Percentiles rank a stretch among this genome's conserved stretches.
Conservation (phyloP, 257 asterid species). For the Rauvolfia tetraphylla region DNA sequence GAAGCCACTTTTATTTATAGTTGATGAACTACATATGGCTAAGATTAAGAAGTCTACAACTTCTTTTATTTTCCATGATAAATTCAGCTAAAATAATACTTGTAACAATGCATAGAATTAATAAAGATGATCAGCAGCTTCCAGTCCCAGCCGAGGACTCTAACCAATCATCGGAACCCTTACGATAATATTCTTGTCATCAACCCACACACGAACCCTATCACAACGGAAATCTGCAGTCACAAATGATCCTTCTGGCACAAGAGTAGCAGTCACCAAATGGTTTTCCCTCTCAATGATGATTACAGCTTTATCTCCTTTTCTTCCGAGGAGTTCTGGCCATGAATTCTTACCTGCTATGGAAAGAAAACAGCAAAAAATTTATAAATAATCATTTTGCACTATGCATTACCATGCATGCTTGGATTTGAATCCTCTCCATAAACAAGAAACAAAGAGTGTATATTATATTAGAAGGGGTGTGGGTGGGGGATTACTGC, state of each 20-base stretch:
- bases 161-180: conserved; percentile 22
- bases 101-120: background rate
- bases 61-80: background rate
- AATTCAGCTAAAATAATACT: background rate
- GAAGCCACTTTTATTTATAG: too few species aligned
- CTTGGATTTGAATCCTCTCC: background rate
- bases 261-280: conserved; percentile 16
- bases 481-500: too few species aligned
- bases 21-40: too few species aligned
- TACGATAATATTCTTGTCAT: conserved; percentile 10
- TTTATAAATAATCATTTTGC: too few species aligned
- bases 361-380: background rate
- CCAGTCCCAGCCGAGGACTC: background rate
- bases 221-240: conserved; percentile 16
- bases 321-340: conserved; percentile 31
- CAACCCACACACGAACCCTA: conserved; percentile 30
- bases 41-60: too few species aligned
- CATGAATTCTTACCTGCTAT: conserved; percentile 32
- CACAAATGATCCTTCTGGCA: conserved; percentile 8
- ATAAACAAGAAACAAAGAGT: too few species aligned
- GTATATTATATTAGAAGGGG: too few species aligned
- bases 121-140: background rate
- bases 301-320: conserved; percentile 13
- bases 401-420: too few species aligned
- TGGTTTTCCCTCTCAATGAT: conserved; percentile 27